Evolutionary conservation across 2,329 filamentous ascomycete species (phyloP).

Genomic region (Teratosphaeria zuluensis): DNA sequence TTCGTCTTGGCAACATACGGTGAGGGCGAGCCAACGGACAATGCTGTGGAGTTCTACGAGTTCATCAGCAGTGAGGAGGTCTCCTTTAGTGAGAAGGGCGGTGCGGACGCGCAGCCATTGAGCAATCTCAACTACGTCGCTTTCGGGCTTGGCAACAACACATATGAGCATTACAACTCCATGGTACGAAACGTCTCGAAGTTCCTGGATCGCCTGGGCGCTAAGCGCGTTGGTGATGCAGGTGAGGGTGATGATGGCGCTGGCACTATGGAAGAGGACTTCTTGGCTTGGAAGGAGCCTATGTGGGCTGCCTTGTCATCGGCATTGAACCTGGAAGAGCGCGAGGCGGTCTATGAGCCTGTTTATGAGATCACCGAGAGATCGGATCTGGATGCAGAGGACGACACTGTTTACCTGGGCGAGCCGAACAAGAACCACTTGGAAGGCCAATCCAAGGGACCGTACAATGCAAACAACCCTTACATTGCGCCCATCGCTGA

Average conservation of each 20-base stretch:
- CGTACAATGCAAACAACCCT: constrained; percentile 82
- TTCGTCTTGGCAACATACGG: constrained; percentile 97
- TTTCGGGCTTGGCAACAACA: constrained; percentile 97
- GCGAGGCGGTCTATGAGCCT: constrained; percentile 91
- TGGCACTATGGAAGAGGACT: constrained; percentile 99
- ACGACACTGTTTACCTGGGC: constrained; percentile 79
- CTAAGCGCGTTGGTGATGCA: constrained; percentile 70
- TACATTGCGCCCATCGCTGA: constrained; percentile 86
- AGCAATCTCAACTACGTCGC: constrained; percentile 82
- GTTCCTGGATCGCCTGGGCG: constrained; percentile 71
- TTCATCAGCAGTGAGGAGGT: constrained; percentile 78
- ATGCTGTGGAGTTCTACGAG: constrained; percentile 98
- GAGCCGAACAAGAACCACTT: constrained; percentile 79
- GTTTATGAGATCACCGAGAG: constrained; percentile 70
- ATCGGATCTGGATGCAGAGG: constrained; percentile 59
- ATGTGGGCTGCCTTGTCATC: constrained; percentile 87
- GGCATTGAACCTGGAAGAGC: constrained; percentile 83
- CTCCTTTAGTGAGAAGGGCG: constrained; percentile 62
- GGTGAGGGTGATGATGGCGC: constrained; percentile 97
- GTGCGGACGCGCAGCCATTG: constrained; percentile 59
- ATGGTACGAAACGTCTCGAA: constrained; percentile 92
- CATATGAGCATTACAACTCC: constrained; percentile 98
- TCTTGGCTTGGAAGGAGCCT: constrained; percentile 96
- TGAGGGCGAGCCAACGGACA: constrained; percentile 96
- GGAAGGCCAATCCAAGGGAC: constrained; percentile 71